Base-by-base conservation (phyloP, 371 early-diverging fungal genomes). In the Blyttiomyces sp. region DNA sequence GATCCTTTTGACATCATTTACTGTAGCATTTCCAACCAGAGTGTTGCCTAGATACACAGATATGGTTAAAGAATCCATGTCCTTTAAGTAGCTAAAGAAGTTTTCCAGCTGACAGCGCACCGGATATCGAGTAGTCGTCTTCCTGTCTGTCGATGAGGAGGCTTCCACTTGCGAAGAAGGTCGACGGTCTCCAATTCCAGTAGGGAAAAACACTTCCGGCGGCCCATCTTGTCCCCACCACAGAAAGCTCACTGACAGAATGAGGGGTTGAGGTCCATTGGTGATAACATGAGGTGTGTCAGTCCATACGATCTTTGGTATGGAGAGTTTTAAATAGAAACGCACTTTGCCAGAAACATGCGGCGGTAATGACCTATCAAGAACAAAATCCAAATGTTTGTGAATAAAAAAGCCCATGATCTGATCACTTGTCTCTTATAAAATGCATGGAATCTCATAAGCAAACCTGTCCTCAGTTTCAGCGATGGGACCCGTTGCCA, bases 181-280 rank as follows among this genome's bases (percentile, higher is more conserved):
- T 19, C 53, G 28, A 3, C 55, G 17, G 5, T 13, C 11, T 34
- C 62, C 67, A 24, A 52, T 30, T 32, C 30, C 46, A 11, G 17
- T 24, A 16, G 61, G 64, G 36, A 48, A 43, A 19, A 69, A 65
- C 27, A 50, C 27, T 19, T 57, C 39, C 27, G 58, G 56, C 11
- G 60, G 39, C 4, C 53, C 60, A 33, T 61, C 63, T 17, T 57
- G 54, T 6, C 71, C 71, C 71, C 71, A 70, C 71, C 71, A 70
- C 0, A 1, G 2, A 11, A 70, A 21, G 39, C 39, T 39, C 13
- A 39, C 13, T 13, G 39, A 39, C 13, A 39, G 39, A 11, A n/a
- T n/a, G 39, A 39, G 13, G 39, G 39, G 11, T n/a, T 39, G 39
- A n/a, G 39, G 39, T n/a, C n/a, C n/a, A n/a, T n/a, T n/a, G n/a